Evolutionary conservation across 2,329 filamentous ascomycete genomes (phyloP).

Genomic region (Dactylonectria estremocensis): DNA sequence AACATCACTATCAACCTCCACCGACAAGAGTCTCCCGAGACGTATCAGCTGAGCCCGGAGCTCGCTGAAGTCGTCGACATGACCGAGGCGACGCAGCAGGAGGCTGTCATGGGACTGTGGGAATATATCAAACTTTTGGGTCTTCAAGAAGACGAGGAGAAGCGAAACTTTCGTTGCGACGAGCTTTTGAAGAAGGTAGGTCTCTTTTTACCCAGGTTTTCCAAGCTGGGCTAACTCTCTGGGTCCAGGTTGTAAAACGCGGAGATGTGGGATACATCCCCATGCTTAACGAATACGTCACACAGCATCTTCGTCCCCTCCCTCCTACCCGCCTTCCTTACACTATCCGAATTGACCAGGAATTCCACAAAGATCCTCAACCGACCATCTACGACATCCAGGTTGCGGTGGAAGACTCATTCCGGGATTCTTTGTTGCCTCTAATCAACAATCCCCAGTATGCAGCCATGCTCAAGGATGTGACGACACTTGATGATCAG

Average conservation of each 20-base stretch:
- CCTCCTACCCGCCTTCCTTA: constrained; percentile 89
- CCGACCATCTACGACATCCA: constrained; percentile 93
- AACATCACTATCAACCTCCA: constrained; percentile 92
- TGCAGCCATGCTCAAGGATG: constrained; percentile 80
- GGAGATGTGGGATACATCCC: constrained; percentile 89
- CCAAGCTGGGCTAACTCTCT: constrained; percentile 43
- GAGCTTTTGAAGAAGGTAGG: constrained; percentile 82
- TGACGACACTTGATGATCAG: constrained; percentile 85
- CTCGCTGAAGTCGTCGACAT: constrained; percentile 90
- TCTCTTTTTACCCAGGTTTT: neutral
- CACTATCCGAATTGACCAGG: constrained; percentile 92
- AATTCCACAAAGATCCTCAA: constrained; percentile 81
- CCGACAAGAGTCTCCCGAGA: constrained; percentile 88
- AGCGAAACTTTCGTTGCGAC: constrained; percentile 92
- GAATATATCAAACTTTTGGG: constrained; percentile 91
- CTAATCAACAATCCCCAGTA: constrained; percentile 80
- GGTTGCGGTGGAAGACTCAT: constrained; percentile 87
- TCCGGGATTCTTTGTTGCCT: constrained; percentile 76
- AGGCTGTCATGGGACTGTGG: constrained; percentile 93
- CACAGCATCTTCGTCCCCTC: constrained; percentile 83
- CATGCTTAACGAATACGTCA: constrained; percentile 84
- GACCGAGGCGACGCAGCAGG: constrained; percentile 87
- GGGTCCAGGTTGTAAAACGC: constrained; percentile 76
- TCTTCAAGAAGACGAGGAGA: constrained; percentile 95
- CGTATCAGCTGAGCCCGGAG: constrained; percentile 83